Evolutionary conservation across 768 basidiomycete species (phyloP).

Genomic region (Gloeostereum incarnatum): DNA sequence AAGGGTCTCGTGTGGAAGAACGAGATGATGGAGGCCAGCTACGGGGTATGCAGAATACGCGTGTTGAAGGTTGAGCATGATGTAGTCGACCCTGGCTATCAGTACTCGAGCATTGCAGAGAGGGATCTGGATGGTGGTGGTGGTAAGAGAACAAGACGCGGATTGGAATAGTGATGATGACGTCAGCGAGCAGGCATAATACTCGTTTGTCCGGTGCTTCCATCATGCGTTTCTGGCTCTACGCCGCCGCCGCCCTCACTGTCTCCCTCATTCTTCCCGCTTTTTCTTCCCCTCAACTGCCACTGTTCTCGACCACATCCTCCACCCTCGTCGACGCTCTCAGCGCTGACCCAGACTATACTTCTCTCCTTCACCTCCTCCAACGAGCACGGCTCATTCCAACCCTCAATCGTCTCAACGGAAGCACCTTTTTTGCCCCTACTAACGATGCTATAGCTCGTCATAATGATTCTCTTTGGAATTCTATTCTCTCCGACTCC

Average conservation of each 20-base stretch:
- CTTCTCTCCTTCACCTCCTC: slow-evolving; percentile 64
- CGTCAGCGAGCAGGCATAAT: not conserved
- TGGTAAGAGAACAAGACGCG: not conserved
- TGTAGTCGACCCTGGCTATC: too few relatives aligned
- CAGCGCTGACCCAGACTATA: slow-evolving; percentile 65
- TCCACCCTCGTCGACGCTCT: slow-evolving; percentile 76
- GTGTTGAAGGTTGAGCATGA: slow-evolving; percentile 38
- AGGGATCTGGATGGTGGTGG: too few relatives aligned
- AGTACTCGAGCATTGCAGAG: too few relatives aligned
- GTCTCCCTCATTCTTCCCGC: slow-evolving; percentile 19
- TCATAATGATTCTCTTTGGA: slow-evolving; percentile 32
- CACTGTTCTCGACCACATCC: slow-evolving; percentile 18
- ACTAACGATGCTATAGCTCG: slow-evolving; percentile 83
- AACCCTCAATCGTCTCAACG: slow-evolving; percentile 79
- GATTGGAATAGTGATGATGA: not conserved
- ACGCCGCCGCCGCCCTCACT: not conserved
- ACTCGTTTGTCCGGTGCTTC: not conserved
- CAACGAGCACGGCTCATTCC: slow-evolving; percentile 86
- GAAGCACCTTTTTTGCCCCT: slow-evolving; percentile 86
- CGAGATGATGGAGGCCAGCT: slow-evolving; percentile 45
- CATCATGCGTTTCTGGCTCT: slow-evolving; percentile 2
- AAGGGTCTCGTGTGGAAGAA: slow-evolving; percentile 43
- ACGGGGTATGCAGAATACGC: slow-evolving; percentile 44
- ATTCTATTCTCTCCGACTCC: slow-evolving; percentile 27
- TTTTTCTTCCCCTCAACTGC: slow-evolving; percentile 19